phyloP scores from a whole-genome alignment of 495 filamentous ascomycete species.

The Hypoxylon perforatum region DNA sequence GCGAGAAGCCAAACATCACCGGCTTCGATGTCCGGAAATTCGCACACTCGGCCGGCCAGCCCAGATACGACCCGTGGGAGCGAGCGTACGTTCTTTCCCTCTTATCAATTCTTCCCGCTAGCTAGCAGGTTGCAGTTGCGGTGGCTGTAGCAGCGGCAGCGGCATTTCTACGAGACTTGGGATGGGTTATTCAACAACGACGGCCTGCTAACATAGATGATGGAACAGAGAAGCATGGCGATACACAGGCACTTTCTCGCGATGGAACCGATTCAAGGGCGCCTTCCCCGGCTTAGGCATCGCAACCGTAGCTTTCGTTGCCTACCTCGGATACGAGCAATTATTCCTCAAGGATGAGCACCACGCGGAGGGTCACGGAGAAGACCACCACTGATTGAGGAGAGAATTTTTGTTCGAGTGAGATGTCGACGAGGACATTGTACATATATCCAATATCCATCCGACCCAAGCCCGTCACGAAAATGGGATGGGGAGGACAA shows the following conservation, averaged over 20 bases:
- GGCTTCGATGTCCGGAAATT: constrained; percentile 84
- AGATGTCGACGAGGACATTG: constrained; percentile 16
- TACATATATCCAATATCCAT: constrained; percentile 30
- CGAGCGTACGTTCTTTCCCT: constrained; percentile 68
- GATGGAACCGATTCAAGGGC: constrained; percentile 86
- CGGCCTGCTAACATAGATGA: constrained; percentile 21
- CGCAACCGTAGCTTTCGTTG: constrained; percentile 88
- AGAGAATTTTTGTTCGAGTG: background rate
- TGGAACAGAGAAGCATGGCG: constrained; percentile 87
- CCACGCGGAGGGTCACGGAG: constrained; percentile 61
- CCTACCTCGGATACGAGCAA: constrained; percentile 88
- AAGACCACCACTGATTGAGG: constrained; percentile 52
- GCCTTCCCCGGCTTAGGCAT: constrained; percentile 91
- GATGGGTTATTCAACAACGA: background rate
- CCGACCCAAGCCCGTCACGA: constrained; percentile 8
- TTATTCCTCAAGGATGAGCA: constrained; percentile 85
- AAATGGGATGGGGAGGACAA: constrained; percentile 4
- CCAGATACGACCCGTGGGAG: constrained; percentile 89
- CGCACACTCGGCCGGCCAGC: constrained; percentile 70
- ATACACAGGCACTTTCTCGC: constrained; percentile 84
- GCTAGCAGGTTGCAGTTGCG: too few species aligned
- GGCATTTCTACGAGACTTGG: constrained; percentile 22
- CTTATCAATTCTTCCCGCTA: background rate
- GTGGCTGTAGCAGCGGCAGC: constrained; percentile 4
- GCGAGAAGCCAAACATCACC: constrained; percentile 73